phyloP scores from a whole-genome alignment of 2,329 filamentous ascomycete genomes.

The Alternaria triticimaculans region DNA sequence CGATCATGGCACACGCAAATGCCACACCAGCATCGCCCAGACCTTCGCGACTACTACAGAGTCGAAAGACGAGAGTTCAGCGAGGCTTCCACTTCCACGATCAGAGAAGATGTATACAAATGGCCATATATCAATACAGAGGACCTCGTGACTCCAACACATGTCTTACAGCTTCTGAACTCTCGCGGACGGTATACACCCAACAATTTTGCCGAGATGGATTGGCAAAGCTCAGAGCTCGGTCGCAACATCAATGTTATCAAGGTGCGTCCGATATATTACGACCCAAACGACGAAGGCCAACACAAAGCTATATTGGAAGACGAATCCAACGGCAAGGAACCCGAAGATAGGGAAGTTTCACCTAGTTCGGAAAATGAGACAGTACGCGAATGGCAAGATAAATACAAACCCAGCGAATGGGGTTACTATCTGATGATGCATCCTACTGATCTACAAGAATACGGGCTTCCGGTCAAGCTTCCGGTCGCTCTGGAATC shows the following conservation, averaged over 20 bases:
- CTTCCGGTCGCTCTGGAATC: not conserved
- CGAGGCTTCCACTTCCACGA: not conserved
- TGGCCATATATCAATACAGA: not conserved
- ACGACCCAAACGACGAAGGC: not conserved
- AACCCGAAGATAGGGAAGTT: not conserved
- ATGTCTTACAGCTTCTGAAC: not conserved
- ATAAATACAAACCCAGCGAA: not conserved
- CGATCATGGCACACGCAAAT: not conserved
- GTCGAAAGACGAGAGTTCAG: not conserved
- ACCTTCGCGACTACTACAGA: not conserved
- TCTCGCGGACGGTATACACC: not conserved
- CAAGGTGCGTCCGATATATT: not conserved
- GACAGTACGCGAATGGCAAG: not conserved
- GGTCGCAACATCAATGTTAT: not conserved
- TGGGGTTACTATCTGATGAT: not conserved
- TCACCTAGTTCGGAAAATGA: not conserved
- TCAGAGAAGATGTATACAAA: not conserved
- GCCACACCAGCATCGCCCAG: not conserved
- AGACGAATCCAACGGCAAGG: not conserved
- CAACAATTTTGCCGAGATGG: not conserved
- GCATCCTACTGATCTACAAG: not conserved
- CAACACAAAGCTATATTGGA: not conserved
- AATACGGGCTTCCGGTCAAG: not conserved
- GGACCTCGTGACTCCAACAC: not conserved
- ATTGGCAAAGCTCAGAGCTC: not conserved